These are phyloP conservation scores for Lactuca sativa DNA, from an alignment of 129 eudicot genomes.

Conservation along the genomic window DNA sequence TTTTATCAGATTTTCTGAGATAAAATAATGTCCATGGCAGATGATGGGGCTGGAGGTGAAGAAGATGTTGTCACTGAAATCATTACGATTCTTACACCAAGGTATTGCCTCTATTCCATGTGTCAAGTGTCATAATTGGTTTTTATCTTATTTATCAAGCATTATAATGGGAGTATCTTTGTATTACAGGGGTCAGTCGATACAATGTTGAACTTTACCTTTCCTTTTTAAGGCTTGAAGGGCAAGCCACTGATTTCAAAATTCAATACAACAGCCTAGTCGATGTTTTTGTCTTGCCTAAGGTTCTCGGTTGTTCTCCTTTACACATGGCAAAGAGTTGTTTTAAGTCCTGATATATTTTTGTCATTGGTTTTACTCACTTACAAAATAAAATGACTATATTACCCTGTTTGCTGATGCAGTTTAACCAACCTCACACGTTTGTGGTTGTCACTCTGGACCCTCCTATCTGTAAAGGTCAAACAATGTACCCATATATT, in stretches of 20 bases:
- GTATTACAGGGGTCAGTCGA: constrained; percentile 73
- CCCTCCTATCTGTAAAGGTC: constrained; percentile 96
- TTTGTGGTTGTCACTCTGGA: constrained; percentile 91
- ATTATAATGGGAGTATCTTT: constrained; percentile 4
- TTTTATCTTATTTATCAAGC: neutral
- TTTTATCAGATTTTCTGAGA: constrained; percentile 67
- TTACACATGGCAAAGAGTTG: neutral
- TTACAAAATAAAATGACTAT: neutral
- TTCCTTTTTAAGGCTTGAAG: constrained; percentile 90
- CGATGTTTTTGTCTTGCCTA: constrained; percentile 83
- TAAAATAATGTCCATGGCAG: constrained; percentile 83
- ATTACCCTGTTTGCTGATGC: constrained; percentile 28
- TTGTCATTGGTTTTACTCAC: no score
- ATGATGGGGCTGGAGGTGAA: constrained; percentile 88
- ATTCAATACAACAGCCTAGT: constrained; percentile 97
- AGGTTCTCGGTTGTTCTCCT: constrained; percentile 42
- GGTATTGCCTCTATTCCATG: constrained; percentile 39
- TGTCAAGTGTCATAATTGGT: neutral
- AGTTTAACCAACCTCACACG: constrained; percentile 95
- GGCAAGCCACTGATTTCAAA: constrained; percentile 95
- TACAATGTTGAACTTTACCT: constrained; percentile 91
- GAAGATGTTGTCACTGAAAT: constrained; percentile 95
- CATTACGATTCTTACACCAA: constrained; percentile 91
- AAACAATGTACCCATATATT: constrained; percentile 94
- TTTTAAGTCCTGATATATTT: neutral